phyloP scores from a whole-genome alignment of 164 flowering plant genomes.

The Vitis riparia region DNA sequence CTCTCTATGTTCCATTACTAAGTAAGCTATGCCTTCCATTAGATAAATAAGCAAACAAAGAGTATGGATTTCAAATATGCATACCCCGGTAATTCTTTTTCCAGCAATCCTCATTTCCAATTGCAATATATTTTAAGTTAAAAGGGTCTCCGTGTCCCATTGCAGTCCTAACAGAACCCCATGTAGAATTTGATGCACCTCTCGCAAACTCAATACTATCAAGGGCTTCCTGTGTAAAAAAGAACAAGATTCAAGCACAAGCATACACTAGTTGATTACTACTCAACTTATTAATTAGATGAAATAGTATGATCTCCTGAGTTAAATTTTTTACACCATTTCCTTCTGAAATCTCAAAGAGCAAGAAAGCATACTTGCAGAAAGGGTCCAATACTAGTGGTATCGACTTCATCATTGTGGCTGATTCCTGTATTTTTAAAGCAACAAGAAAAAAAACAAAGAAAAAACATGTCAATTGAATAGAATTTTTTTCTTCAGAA shows the following conservation, averaged over 20 bases:
- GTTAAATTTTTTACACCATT: neutral
- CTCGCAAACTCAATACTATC: conserved; percentile 91
- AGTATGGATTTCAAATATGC: neutral
- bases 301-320: no score
- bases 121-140: conserved; percentile 75
- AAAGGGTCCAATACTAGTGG: conserved; percentile 65
- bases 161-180: conserved; percentile 92
- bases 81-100: conserved; percentile 70
- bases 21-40: neutral
- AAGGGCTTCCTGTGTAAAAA: conserved; percentile 63
- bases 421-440: conserved; percentile 61
- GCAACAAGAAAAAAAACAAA: conserved; percentile 9
- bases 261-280: no score
- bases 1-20: neutral
- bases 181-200: conserved; percentile 64
- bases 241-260: neutral
- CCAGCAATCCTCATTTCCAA: conserved; percentile 92
- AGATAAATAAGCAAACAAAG: neutral
- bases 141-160: conserved; percentile 97
- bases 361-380: conserved; percentile 52
- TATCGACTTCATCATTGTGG: conserved; percentile 73
- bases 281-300: no score
- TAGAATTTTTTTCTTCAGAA: neutral
- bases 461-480: neutral
- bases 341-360: neutral